These are phyloP conservation scores for Ulvella scutata DNA, from an alignment of 139 green algal species.

Conservation along the genomic window DNA sequence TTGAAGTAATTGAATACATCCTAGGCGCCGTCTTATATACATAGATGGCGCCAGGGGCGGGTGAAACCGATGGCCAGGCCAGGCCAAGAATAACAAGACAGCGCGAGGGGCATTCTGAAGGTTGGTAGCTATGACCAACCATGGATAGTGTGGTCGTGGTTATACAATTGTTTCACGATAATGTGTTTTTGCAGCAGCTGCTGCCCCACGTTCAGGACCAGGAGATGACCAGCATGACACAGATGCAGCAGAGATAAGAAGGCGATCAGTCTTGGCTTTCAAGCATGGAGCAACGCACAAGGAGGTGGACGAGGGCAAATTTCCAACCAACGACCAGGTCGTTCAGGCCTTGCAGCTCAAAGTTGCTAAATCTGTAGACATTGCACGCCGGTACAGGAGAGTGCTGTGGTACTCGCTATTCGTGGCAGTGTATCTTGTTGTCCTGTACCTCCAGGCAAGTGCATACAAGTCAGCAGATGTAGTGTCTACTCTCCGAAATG, in stretches of 20 bases:
- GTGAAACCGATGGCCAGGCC: too few species aligned
- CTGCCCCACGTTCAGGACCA: neutral
- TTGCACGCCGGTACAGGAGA: neutral
- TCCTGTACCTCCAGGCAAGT: conserved; percentile 44
- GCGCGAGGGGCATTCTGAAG: too few species aligned
- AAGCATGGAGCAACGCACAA: neutral
- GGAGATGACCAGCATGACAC: neutral
- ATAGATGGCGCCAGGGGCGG: too few species aligned
- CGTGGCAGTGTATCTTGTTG: conserved; percentile 45
- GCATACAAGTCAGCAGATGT: conserved; percentile 46
- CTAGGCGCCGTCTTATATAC: too few species aligned
- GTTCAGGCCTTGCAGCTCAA: neutral
- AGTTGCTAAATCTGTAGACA: neutral
- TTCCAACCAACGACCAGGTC: neutral
- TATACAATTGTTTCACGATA: too few species aligned
- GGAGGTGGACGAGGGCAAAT: neutral
- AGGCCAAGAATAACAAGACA: too few species aligned
- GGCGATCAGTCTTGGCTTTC: neutral
- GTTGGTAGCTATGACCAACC: too few species aligned
- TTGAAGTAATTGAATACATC: too few species aligned
- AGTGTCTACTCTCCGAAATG: conserved; percentile 40
- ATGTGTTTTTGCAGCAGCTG: too few species aligned
- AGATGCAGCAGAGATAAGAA: neutral
- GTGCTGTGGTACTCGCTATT: conserved; percentile 50
- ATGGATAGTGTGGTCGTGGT: too few species aligned